Conservation (phyloP, 306 rosid species). For the Leucaena leucocephala region DNA sequence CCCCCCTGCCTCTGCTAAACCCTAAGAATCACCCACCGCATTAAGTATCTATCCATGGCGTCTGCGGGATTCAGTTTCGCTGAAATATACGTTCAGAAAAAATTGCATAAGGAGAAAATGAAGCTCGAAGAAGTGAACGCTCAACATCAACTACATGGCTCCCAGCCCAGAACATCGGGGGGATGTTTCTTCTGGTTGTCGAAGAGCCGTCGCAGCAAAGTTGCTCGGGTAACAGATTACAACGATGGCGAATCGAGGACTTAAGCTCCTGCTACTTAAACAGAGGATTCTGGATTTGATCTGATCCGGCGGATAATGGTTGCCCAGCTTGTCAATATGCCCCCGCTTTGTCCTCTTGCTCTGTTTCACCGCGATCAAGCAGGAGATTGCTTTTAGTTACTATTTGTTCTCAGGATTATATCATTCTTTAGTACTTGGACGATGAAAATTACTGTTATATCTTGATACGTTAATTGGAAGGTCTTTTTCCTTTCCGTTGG, state of each 20-base stretch:
- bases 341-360: neutral
- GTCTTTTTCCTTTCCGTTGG: neutral
- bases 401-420: neutral
- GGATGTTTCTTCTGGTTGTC: slow-evolving; percentile 19
- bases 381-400: neutral
- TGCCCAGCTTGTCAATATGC: neutral
- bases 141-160: neutral
- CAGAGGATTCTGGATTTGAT: neutral
- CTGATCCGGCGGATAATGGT: neutral
- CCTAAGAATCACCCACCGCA: neutral
- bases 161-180: neutral
- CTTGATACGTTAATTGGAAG: neutral
- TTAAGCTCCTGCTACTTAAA: neutral
- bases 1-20: neutral
- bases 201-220: neutral
- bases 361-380: neutral
- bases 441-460: neutral
- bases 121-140: neutral
- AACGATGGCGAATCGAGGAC: neutral
- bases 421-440: neutral
- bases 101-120: slow-evolving; percentile 11
- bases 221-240: slow-evolving; percentile 4
- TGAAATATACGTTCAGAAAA: slow-evolving; percentile 22
- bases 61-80: neutral
- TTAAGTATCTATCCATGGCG: neutral